Conservation (phyloP, 2,329 filamentous ascomycete species). For the Blastomyces parvus region DNA sequence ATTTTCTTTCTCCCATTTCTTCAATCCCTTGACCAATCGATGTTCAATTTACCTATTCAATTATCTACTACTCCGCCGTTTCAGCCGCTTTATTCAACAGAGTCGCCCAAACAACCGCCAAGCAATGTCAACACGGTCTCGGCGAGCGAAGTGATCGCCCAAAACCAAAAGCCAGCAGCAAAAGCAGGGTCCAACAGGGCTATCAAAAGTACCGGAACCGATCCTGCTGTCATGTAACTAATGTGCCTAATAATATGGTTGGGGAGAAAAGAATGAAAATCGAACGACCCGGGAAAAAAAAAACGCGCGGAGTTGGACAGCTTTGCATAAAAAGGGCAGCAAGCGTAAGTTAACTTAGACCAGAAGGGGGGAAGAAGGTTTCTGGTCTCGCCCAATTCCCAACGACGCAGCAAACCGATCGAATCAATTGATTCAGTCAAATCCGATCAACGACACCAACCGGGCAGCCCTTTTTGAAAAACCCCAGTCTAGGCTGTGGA, state of each 20-base stretch:
- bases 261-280: neutral
- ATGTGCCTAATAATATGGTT: neutral
- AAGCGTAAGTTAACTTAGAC: neutral
- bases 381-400: neutral
- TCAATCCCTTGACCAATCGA: neutral
- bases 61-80: neutral
- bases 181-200: neutral
- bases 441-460: neutral
- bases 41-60: neutral
- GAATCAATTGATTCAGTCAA: neutral
- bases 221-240: neutral
- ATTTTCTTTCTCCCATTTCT: neutral
- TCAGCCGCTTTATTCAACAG: neutral
- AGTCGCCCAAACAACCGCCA: neutral
- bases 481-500: neutral
- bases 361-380: neutral
- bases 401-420: neutral
- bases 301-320: slow-evolving; percentile 9
- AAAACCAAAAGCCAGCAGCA: neutral
- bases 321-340: slow-evolving; percentile 4
- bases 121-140: neutral
- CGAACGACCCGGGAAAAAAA: neutral
- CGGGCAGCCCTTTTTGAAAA: neutral
- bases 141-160: neutral
- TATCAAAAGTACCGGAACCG: neutral